Conservation (phyloP, 2,329 filamentous ascomycete species). For the Claviceps pazoutovae region DNA sequence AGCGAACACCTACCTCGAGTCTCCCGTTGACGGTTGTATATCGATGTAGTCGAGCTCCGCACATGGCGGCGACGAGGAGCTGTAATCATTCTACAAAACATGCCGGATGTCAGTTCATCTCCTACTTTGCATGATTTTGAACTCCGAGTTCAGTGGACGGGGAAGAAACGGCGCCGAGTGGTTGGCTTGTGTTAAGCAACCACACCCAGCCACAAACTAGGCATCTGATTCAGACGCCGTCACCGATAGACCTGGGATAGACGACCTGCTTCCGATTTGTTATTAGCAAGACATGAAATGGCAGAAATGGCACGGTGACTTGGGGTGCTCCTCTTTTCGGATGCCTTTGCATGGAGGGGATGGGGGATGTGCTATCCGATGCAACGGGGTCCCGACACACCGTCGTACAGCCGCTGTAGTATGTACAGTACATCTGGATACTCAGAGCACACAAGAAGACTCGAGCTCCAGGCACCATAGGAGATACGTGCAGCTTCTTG, state of each 20-base stretch:
- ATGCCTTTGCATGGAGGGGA: conserved; percentile 9
- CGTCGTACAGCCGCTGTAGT: conserved; percentile 9
- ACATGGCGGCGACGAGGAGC: conserved; percentile 33
- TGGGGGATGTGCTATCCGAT: conserved; percentile 7
- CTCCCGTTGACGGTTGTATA: conserved; percentile 32
- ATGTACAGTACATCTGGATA: conserved; percentile 11
- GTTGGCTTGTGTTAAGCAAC: conserved; percentile 2
- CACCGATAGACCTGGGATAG: conserved; percentile 5
- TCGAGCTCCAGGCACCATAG: conserved; percentile 9
- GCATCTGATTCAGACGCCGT: conserved; percentile 5
- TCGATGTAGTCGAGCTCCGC: conserved; percentile 40
- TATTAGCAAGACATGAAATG: conserved; percentile 9
- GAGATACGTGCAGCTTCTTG: conserved; percentile 5
- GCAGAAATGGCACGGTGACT: conserved; percentile 7
- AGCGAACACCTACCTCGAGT: conserved; percentile 38
- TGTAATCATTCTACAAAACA: conserved; percentile 35
- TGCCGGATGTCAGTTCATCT: conserved; percentile 12
- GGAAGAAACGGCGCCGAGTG: conserved; percentile 2
- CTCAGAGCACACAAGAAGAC: conserved; percentile 7
- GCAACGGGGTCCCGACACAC: conserved; percentile 7
- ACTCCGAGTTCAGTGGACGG: background rate
- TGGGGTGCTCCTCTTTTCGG: conserved; percentile 7
- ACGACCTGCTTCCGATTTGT: conserved; percentile 6
- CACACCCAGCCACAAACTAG: conserved; percentile 1
- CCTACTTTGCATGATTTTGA: conserved; percentile 5